Evolutionary conservation across 176 grass and related monocot species (phyloP).

Genomic region (Stipa capillata): DNA sequence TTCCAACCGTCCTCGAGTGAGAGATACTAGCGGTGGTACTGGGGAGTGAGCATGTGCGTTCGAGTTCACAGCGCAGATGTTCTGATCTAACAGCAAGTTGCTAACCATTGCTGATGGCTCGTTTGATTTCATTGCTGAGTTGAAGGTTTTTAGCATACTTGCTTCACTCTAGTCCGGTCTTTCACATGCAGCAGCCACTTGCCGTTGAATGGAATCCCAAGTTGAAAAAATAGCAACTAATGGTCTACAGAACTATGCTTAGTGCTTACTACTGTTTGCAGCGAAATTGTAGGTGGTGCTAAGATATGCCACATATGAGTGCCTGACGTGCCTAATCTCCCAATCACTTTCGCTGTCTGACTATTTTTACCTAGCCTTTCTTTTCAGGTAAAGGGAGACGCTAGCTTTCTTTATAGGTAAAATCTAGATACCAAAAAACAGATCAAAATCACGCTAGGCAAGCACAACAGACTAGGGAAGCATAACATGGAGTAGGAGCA

Average conservation of each 20-base stretch:
- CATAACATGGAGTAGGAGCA: not conserved
- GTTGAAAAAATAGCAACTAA: not conserved
- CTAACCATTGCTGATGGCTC: too few species aligned
- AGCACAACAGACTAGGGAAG: too few species aligned
- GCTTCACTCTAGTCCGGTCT: not conserved
- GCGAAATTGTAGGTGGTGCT: not conserved
- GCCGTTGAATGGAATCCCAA: slow-evolving; percentile 36
- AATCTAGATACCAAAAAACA: not conserved
- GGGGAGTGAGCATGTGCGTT: slow-evolving; percentile 36
- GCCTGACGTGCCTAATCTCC: not conserved
- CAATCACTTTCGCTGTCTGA: not conserved
- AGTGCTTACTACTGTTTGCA: slow-evolving; percentile 3
- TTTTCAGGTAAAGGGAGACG: not conserved
- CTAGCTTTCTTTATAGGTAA: not conserved
- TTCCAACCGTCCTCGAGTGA: not conserved
- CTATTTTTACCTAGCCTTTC: not conserved
- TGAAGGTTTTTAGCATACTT: too few species aligned
- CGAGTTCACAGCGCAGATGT: not conserved
- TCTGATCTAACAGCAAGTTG: slow-evolving; percentile 7
- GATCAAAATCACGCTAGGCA: not conserved
- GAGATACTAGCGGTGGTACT: not conserved
- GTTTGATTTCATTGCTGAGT: too few species aligned
- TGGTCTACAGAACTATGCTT: slow-evolving; percentile 17
- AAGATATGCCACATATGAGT: not conserved
- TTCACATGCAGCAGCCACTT: slow-evolving; percentile 12